Evolutionary conservation across 139 green algal genomes (phyloP), one percentile per base, ranked within the genome.

Genomic region (Chlamydomonas asymmetrica): DNA sequence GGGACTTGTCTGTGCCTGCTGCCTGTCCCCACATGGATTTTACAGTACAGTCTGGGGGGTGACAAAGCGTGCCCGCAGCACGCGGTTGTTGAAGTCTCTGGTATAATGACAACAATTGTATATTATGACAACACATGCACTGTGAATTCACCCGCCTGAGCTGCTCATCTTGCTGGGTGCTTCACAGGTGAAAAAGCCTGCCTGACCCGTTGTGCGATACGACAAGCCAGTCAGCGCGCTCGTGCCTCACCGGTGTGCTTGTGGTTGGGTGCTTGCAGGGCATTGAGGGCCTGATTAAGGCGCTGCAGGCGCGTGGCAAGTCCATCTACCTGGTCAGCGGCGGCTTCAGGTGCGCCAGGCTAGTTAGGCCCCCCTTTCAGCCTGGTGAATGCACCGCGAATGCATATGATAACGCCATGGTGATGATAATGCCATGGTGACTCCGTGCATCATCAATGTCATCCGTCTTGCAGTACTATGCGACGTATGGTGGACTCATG

Each of bases 251-350:
- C 18, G 13, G 13, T 25, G 13, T 52, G 45, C 45, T 52, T 52
- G 45, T 52, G 18, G 13, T 52, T 10, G 13, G 45, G 13, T 16
- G 45, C 45, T 52, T 52, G 45, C 63, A 77, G 59, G 87, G 87
- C 65, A 77, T 88, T 22, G 75, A 81, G 68, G 41, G 76, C 7
- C 82, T 93, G 4, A 82, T 93, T 25, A 63, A 64, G 32, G 31
- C 66, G 27, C 85, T 93, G 35, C 81, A 88, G 56, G 64, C 62
- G 25, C 82, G 89, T 27, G 87, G 85, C 34, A 65, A 91, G 43
- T 79, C 79, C 4, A 83, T 93, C 5, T 93, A 90, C 87, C 85
- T 93, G 38, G 90, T 93, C 62, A 84, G 71, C 16, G 86, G 87
- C 25, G 85, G 88, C 67, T 92, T 92, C 78, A 74, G 82, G 82